Base-by-base conservation (phyloP, 768 basidiomycete genomes). In the Rhodotorula babjevae region DNA sequence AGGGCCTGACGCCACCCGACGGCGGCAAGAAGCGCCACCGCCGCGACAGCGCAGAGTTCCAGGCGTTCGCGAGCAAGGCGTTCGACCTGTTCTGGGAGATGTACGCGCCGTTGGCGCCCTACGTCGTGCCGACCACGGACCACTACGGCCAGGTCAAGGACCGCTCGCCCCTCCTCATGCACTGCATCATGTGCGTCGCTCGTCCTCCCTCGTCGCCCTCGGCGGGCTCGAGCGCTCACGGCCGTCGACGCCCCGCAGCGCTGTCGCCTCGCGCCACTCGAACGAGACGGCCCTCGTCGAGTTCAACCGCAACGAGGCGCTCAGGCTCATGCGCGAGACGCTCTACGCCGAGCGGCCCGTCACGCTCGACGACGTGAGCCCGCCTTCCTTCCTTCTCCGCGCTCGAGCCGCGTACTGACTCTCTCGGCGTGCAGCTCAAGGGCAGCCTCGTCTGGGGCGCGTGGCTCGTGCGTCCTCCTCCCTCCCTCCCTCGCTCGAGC, bases 81-180 rank as follows among this genome's bases (percentile, higher is more conserved):
- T 71, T 75, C 47, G 67, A 75, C 16, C 36, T 64, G 69, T 75
- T 75, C 67, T 75, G 74, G 74, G 60, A 71, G 40, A 61, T 65
- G 47, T 71, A 65, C 25, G 69, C 74, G 11, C 74, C 69, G 3
- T 67, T 71, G 49, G 74, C 74, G 14, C 74, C 74, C 8, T 71
- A 75, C 64, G 66, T 75, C 63, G 65, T 64, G 18, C 67, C 69
- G 2, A 60, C 33, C 0, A 57, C 56, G 21, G 74, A 75, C 56
- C 49, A 40, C 19, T 71, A 42, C 64, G 69, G 65, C 1, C 40
- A 46, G 15, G 67, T 75, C 11, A 52, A 44, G 0, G 15, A 21
- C 1, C 63, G 74, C 2, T 75, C 74, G 21, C 74, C 74, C 3
- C 61, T 71, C 6, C 63, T 75, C 21, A 57, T 62, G 23, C 59